Percentiles rank a stretch among this genome's conserved stretches.
Evolutionary conservation across 148 eudicot genomes (phyloP).

Genomic region (Agrostemma githago): DNA sequence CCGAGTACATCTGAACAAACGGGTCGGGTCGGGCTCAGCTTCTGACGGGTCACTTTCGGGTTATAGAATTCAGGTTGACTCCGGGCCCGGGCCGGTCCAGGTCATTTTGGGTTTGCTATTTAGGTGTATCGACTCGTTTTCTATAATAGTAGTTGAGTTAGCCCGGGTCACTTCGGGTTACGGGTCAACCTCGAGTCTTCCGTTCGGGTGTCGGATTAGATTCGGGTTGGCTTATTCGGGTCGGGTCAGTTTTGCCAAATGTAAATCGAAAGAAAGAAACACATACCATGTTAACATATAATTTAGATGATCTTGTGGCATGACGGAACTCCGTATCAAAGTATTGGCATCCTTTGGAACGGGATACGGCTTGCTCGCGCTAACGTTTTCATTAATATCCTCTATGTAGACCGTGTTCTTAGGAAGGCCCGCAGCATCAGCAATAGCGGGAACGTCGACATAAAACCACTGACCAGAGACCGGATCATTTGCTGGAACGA

Average conservation of each 20-base stretch:
- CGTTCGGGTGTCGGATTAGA: too few relatives aligned
- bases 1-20: too few relatives aligned
- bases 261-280: conserved; percentile 9
- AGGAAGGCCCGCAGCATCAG: conserved; percentile 62
- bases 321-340: conserved; percentile 81
- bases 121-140: too few relatives aligned
- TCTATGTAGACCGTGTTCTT: conserved; percentile 69
- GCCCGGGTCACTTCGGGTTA: too few relatives aligned
- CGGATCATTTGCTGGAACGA: conserved; percentile 90
- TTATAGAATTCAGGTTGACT: too few relatives aligned
- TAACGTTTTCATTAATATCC: conserved; percentile 59
- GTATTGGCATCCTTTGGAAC: conserved; percentile 68
- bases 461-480: conserved; percentile 76
- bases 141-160: too few relatives aligned
- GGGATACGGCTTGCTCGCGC: conserved; percentile 75
- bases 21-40: too few relatives aligned
- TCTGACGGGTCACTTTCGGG: too few relatives aligned
- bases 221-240: too few relatives aligned
- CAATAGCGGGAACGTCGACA: conserved; percentile 88
- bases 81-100: too few relatives aligned
- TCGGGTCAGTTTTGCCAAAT: neutral
- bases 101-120: too few relatives aligned
- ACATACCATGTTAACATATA: conserved; percentile 75
- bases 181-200: too few relatives aligned
- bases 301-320: conserved; percentile 98